Evolutionary conservation across 768 basidiomycete genomes (phyloP).

Genomic region (Pisolithus orientalis): DNA sequence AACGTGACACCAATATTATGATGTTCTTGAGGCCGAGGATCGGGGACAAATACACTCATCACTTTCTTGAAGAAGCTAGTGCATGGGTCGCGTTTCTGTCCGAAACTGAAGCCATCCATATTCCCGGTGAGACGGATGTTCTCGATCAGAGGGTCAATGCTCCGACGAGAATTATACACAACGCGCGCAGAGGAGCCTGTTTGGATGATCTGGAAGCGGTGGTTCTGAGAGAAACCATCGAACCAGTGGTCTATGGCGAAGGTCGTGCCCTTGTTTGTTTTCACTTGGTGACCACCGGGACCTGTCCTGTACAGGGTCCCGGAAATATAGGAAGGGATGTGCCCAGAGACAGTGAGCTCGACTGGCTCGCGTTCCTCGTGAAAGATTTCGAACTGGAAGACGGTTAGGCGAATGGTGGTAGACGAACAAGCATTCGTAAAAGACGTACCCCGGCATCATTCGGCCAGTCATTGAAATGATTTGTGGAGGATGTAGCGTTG

Average conservation of each 20-base stretch:
- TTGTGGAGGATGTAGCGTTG: background rate
- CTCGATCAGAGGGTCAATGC: constrained; percentile 25
- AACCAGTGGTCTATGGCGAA: constrained; percentile 34
- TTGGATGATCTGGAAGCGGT: constrained; percentile 34
- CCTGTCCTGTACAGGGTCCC: constrained; percentile 35
- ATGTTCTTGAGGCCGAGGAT: constrained; percentile 2
- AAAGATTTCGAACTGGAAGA: constrained; percentile 20
- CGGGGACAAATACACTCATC: constrained; percentile 25
- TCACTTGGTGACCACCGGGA: constrained; percentile 29
- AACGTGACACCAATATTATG: constrained; percentile 23
- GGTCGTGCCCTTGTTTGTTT: constrained; percentile 12
- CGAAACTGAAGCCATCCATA: constrained; percentile 14
- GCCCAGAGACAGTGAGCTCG: constrained; percentile 22
- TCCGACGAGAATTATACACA: constrained; percentile 29
- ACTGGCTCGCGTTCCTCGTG: constrained; percentile 24
- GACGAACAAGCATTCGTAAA: background rate
- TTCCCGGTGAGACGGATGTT: constrained; percentile 20
- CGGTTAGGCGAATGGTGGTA: background rate
- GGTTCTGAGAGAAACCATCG: constrained; percentile 35
- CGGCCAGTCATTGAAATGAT: constrained; percentile 26
- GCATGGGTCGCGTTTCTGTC: constrained; percentile 29
- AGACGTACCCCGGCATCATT: constrained; percentile 22
- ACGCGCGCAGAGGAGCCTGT: constrained; percentile 19
- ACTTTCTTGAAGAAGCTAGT: constrained; percentile 24
- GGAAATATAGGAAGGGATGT: constrained; percentile 30